Conservation (phyloP, 495 filamentous ascomycete genomes). For the Podospora bellae-mahoneyi region DNA sequence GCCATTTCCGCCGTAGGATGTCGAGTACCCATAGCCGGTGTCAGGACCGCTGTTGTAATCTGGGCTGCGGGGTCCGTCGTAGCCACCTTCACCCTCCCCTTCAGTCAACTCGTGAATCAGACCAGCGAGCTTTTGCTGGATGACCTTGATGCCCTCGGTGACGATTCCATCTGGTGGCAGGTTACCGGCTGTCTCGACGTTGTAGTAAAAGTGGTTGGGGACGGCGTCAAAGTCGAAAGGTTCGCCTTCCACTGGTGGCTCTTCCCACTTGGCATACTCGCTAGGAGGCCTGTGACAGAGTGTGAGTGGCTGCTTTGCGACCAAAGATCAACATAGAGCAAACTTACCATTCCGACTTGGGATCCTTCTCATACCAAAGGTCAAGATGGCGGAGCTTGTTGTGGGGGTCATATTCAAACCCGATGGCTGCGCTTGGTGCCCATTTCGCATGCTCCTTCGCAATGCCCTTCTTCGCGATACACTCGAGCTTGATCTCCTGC, state of each 20-base stretch:
- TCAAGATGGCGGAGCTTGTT: constrained; percentile 88
- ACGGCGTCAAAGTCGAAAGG: constrained; percentile 88
- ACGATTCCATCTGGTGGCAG: constrained; percentile 84
- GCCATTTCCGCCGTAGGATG: constrained; percentile 63
- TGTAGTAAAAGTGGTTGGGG: constrained; percentile 81
- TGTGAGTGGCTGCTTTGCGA: constrained; percentile 7
- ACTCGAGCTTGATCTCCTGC: constrained; percentile 83
- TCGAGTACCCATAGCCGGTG: constrained; percentile 63
- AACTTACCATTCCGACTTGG: constrained; percentile 83
- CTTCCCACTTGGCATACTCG: constrained; percentile 83
- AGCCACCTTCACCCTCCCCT: constrained; percentile 51
- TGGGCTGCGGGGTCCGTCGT: constrained; percentile 59
- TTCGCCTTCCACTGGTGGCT: constrained; percentile 72
- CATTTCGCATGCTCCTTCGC: constrained; percentile 99
- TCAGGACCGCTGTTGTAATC: constrained; percentile 55
- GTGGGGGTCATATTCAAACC: constrained; percentile 96
- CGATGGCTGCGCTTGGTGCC: constrained; percentile 85
- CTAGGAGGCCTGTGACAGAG: constrained; percentile 66
- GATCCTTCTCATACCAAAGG: constrained; percentile 89
- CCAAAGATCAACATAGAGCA: not conserved
- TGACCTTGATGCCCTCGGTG: constrained; percentile 79
- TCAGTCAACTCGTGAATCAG: constrained; percentile 72
- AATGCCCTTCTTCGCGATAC: constrained; percentile 96
- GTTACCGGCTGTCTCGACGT: constrained; percentile 84
- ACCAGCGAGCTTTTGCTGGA: constrained; percentile 83